These are phyloP conservation scores for Cymbopogon flexuosus DNA, from an alignment of 202 grass and related monocot species.

Conservation along the genomic window DNA sequence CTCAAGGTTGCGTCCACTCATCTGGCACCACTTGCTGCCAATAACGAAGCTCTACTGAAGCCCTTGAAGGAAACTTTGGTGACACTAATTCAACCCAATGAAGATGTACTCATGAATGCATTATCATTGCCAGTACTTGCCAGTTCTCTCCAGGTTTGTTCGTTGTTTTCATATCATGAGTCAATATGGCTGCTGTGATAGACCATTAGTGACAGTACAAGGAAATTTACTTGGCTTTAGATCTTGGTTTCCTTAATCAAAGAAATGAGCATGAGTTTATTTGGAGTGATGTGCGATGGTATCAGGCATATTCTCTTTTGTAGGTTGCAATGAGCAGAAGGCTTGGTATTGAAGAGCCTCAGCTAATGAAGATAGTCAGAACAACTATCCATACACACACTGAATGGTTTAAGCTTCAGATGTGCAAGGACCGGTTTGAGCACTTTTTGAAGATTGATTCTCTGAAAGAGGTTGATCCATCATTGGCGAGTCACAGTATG, in stretches of 20 bases:
- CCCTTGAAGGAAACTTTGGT: conserved; percentile 97
- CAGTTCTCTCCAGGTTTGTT: conserved; percentile 77
- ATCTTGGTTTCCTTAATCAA: background rate
- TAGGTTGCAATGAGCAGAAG: conserved; percentile 92
- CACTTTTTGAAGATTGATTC: conserved; percentile 84
- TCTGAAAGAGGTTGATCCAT: conserved; percentile 66
- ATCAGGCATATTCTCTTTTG: conserved; percentile 21
- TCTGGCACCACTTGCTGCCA: conserved; percentile 80
- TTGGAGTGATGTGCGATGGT: conserved; percentile 1
- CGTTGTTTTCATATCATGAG: background rate
- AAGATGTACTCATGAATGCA: conserved; percentile 59
- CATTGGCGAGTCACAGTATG: conserved; percentile 26
- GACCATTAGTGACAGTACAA: conserved; percentile 1
- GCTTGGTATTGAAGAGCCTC: conserved; percentile 95
- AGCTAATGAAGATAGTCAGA: conserved; percentile 91
- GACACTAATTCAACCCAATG: conserved; percentile 60
- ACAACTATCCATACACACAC: conserved; percentile 79
- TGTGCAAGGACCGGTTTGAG: conserved; percentile 98
- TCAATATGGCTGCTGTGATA: conserved; percentile 19
- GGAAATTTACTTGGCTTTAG: background rate
- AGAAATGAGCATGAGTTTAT: background rate
- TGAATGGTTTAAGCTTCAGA: conserved; percentile 98
- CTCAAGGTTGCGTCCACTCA: conserved; percentile 70
- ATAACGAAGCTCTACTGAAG: conserved; percentile 78
- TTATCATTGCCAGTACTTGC: conserved; percentile 74